Percentiles rank a stretch among this genome's conserved stretches.
phyloP scores from a whole-genome alignment of 306 rosid genomes.

The Datisca glomerata region DNA sequence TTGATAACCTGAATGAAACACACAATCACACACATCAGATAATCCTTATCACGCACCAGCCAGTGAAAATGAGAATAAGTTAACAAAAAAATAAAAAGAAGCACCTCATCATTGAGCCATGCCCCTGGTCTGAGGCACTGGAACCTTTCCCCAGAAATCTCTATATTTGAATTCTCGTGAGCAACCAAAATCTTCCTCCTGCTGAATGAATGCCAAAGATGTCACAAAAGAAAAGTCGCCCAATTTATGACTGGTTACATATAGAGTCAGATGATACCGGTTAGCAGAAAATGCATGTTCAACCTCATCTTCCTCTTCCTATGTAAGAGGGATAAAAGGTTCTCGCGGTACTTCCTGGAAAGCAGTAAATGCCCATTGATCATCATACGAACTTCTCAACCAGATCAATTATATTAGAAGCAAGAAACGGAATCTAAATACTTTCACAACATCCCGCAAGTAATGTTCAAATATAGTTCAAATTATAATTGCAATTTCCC shows the following conservation, averaged over 20 bases:
- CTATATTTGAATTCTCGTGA: conserved; percentile 67
- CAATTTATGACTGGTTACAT: conserved; percentile 4
- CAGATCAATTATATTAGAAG: no score
- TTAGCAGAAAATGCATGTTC: conserved; percentile 34
- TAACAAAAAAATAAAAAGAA: conserved; percentile 22
- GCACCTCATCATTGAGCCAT: conserved; percentile 96
- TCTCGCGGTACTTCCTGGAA: conserved; percentile 46
- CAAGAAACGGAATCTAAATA: no score
- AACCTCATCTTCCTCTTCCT: conserved; percentile 48
- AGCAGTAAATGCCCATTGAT: not conserved
- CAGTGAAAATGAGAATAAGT: conserved; percentile 11
- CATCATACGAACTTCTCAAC: no score
- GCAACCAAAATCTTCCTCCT: conserved; percentile 63
- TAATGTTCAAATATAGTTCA: no score
- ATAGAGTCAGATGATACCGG: conserved; percentile 36
- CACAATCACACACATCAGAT: no score
- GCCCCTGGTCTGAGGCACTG: conserved; percentile 65
- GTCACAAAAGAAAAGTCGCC: conserved; percentile 15
- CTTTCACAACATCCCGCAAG: no score
- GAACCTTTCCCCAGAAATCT: conserved; percentile 50
- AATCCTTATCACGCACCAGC: no score
- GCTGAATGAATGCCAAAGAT: conserved; percentile 11
- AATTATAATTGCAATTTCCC: no score
- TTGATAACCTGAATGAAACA: no score
- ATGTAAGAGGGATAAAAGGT: conserved; percentile 49